Base-by-base conservation (phyloP, 192 early-diverging fungal genomes). In the Linnemannia zychae region DNA sequence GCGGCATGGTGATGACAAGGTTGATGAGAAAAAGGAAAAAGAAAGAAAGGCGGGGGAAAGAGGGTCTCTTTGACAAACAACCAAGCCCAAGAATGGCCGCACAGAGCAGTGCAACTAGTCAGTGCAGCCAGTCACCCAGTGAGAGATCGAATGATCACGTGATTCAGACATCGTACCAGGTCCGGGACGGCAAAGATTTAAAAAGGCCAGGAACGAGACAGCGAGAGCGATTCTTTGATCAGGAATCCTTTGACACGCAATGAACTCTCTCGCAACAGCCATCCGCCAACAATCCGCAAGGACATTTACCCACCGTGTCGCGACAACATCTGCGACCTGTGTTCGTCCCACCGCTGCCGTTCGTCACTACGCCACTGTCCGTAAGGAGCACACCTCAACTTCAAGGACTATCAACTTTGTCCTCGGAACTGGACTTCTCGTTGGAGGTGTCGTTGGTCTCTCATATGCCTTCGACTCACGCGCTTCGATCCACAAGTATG, bases 381-480 rank as follows among this genome's bases (percentile, higher is more conserved):
- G 77, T 34, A 84, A 84, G 73, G 82, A 83, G 44, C 82, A 84
- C 34, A 84, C 77, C 31, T 48, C 76, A 1, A 53, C 65, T n/a
- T 84, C 82, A 18, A 78, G 71, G 66, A 31, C 82, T 44, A 71
- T 84, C 87, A 80, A 88, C 90, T 70, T 92, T 60, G 75, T 87
- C 40, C 81, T 90, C 31, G 89, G 89, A 16, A 88, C 90, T 28
- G 76, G 80, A 33, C 81, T 83, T 36, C 40, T 87, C 17, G 49
- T 84, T 66, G 87, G 79, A 28, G 79, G 76, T 9, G 78, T 89
- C 13, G 79, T 93, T 17, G 91, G 91, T 17, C 74, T 90, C 71
- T 71, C 89, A 52, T 96, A 94, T 80, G 87, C 89, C 40, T 90
- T 84, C 36, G 96, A 98, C 84, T 88, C 95, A 37, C 93, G 95